Evolutionary conservation across 768 basidiomycete species (phyloP), one percentile per base, ranked within the genome.

Genomic region (Nidularia pulvinata): DNA sequence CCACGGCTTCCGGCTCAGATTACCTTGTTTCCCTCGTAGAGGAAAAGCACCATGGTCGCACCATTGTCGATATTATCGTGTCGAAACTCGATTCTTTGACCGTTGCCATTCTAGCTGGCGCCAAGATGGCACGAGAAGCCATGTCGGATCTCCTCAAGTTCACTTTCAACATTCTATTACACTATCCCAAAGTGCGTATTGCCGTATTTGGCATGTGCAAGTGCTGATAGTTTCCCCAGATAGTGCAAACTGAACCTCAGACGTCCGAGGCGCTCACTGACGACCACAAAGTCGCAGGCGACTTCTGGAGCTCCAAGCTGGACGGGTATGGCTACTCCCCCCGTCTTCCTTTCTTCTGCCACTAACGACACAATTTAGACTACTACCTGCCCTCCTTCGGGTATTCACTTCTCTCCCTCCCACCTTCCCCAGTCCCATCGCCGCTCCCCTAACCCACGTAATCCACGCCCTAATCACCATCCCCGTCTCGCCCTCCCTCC

Each of bases 81-180:
- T 51, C 69, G 11, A 89, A 89, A 58, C 72, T 91, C 14, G 90
- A 90, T 54, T 65, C 77, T 33, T 72, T 90, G 33, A 69, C 74
- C 3, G 68, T 64, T 42, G 71, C 68, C 48, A 73, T 88, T 54
- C 74, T 83, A 42, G 69, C 73, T 39, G 79, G 83, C 53, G 63
- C 77, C 16, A 74, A 79, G 56, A 75, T 83, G 72, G 75, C 84
- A 33, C 79, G 78, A 59, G 90, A 92, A 52, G 92, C 94, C 2
- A 79, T 89, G 73, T 79, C 82, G 3, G 95, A 98, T 67, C 65
- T 94, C 25, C 78, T 98, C 52, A 98, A 98, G 64, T 77, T 94
- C 46, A 75, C 82, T 2, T 95, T 92, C 69, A 95, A 96, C 65
- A 65, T 96, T 33, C 74, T 93, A 49, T 66, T 85, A 42, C 88